phyloP scores from a whole-genome alignment of 441 rosid genomes.

The Jatropha multifida region DNA sequence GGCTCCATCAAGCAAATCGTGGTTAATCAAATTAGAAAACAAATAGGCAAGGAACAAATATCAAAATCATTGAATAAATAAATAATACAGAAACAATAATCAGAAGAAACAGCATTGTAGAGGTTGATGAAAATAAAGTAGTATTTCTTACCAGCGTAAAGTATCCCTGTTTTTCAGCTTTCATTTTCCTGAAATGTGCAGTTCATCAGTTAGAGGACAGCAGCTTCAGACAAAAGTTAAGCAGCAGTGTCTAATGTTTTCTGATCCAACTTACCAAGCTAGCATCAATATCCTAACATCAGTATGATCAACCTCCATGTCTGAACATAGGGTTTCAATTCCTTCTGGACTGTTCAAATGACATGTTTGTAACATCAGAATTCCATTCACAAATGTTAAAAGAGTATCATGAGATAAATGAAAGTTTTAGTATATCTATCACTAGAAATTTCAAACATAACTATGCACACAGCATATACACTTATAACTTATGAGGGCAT shows the following conservation, averaged over 20 bases:
- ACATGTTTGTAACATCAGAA: slow-evolving; percentile 11
- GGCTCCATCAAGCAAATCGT: background rate
- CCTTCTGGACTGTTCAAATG: slow-evolving; percentile 84
- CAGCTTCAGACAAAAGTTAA: slow-evolving; percentile 12
- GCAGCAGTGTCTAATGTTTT: background rate
- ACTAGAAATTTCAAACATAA: background rate
- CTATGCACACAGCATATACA: background rate
- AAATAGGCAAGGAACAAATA: background rate
- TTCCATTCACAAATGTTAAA: slow-evolving; percentile 6
- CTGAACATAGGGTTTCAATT: slow-evolving; percentile 80
- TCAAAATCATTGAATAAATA: background rate
- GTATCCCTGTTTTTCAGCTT: slow-evolving; percentile 94
- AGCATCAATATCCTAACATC: slow-evolving; percentile 96
- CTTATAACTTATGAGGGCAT: background rate
- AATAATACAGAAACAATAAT: background rate
- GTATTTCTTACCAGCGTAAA: slow-evolving; percentile 70
- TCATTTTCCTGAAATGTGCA: slow-evolving; percentile 75
- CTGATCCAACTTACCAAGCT: slow-evolving; percentile 68
- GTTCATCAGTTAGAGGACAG: slow-evolving; percentile 18
- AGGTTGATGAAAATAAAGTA: slow-evolving; percentile 1
- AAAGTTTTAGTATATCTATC: background rate
- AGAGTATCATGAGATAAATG: background rate
- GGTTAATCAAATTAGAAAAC: background rate
- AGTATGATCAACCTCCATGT: slow-evolving; percentile 83
- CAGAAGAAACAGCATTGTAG: background rate